Evolutionary conservation across 2,329 filamentous ascomycete genomes (phyloP).

Genomic region (Diaporthe sp.): DNA sequence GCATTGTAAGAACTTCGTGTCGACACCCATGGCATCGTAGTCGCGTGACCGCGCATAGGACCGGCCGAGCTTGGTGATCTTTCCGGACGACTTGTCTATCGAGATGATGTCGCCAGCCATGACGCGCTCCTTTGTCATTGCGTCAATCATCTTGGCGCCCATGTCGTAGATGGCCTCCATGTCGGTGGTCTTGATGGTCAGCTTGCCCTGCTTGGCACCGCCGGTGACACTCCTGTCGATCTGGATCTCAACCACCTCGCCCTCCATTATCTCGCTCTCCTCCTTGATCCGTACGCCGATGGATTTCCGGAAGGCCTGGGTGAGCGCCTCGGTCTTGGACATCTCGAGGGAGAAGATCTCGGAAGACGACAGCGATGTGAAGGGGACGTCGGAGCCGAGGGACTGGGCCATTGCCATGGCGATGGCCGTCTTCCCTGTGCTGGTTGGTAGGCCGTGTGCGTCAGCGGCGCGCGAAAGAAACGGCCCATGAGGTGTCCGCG

Average conservation of each 20-base stretch:
- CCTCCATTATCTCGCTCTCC: constrained; percentile 99
- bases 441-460: constrained; percentile 51
- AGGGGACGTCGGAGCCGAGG: constrained; percentile 92
- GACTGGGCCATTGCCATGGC: constrained; percentile 99
- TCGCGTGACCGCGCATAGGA: constrained; percentile 96
- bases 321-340: constrained; percentile 98
- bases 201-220: constrained; percentile 97
- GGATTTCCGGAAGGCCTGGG: constrained; percentile 98
- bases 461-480: constrained; percentile 13
- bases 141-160: constrained; percentile 99
- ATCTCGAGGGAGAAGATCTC: constrained; percentile 99
- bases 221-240: constrained; percentile 97
- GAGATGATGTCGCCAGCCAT: constrained; percentile 99
- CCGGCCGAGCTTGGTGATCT: constrained; percentile 96
- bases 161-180: constrained; percentile 99
- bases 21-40: constrained; percentile 98
- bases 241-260: constrained; percentile 98
- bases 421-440: constrained; percentile 98
- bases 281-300: constrained; percentile 99
- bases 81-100: constrained; percentile 98
- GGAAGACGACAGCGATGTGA: constrained; percentile 94
- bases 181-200: constrained; percentile 99
- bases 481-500: not conserved
- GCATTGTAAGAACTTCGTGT: constrained; percentile 98
- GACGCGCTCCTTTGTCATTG: constrained; percentile 99